Percentiles rank a stretch among this genome's conserved stretches.
Evolutionary conservation across 331 rosid species (phyloP).

Genomic region (Telfairia occidentalis): DNA sequence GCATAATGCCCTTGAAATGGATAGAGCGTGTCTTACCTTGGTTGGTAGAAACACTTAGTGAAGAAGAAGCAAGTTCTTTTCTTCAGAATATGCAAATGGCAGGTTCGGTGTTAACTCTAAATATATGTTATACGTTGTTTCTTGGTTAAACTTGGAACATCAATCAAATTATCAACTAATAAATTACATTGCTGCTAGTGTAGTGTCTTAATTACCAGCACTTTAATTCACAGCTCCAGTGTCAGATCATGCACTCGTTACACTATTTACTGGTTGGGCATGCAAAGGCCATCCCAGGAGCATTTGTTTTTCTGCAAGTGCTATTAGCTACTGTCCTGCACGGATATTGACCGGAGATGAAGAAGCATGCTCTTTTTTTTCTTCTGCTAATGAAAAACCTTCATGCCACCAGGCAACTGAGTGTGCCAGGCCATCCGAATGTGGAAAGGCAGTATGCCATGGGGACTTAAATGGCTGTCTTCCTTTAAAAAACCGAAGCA

Average conservation of each 20-base stretch:
- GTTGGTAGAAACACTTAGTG: conserved; percentile 66
- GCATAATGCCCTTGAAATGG: conserved; percentile 92
- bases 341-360: conserved; percentile 48
- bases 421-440: conserved; percentile 40
- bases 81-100: conserved; percentile 79
- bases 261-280: conserved; percentile 95
- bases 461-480: not conserved
- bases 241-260: conserved; percentile 73
- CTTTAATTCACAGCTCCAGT: conserved; percentile 61
- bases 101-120: conserved; percentile 36
- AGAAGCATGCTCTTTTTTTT: conserved; percentile 46
- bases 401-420: conserved; percentile 36
- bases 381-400: conserved; percentile 40
- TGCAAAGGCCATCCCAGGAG: conserved; percentile 88
- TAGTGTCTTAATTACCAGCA: conserved; percentile 23
- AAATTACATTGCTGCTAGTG: not conserved
- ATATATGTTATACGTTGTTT: not conserved
- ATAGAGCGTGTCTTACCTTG: conserved; percentile 91
- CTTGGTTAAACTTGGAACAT: not conserved
- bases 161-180: not conserved
- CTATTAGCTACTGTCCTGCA: conserved; percentile 58
- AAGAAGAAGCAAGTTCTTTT: conserved; percentile 61
- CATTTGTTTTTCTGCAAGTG: conserved; percentile 61
- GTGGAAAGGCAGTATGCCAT: not conserved
- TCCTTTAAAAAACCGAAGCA: not conserved